These are phyloP conservation scores for Naumovozyma castellii DNA, from an alignment of 805 yeast genomes.

Conservation along the genomic window DNA sequence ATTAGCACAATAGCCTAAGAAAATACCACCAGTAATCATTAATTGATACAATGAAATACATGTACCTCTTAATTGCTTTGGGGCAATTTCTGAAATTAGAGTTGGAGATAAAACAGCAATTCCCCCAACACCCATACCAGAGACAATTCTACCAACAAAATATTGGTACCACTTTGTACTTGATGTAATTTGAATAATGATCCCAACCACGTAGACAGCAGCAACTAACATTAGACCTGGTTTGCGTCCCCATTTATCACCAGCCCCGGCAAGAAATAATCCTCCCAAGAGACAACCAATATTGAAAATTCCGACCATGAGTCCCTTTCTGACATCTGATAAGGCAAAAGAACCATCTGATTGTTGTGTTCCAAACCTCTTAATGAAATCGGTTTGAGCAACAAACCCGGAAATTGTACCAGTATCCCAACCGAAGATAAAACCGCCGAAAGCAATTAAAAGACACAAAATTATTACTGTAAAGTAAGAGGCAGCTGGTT, in stretches of 20 bases:
- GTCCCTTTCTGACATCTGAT: constrained; percentile 41
- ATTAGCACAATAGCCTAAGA: constrained; percentile 64
- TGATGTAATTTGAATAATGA: constrained; percentile 53
- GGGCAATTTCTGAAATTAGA: constrained; percentile 40
- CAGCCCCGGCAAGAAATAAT: constrained; percentile 46
- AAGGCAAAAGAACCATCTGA: constrained; percentile 34
- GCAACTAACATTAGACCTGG: constrained; percentile 51
- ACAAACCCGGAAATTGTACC: constrained; percentile 70
- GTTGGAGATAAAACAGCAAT: constrained; percentile 67
- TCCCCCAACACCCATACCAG: constrained; percentile 73
- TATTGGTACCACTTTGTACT: constrained; percentile 55
- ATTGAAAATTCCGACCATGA: constrained; percentile 50
- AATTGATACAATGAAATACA: constrained; percentile 62
- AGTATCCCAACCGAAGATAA: constrained; percentile 60
- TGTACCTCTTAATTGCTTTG: constrained; percentile 50
- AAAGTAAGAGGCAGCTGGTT: constrained; percentile 29
- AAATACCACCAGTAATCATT: constrained; percentile 62
- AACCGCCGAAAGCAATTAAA: constrained; percentile 30
- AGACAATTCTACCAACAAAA: constrained; percentile 54
- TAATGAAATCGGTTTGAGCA: constrained; percentile 47
- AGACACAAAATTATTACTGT: constrained; percentile 28
- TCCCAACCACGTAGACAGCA: constrained; percentile 58
- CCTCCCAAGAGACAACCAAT: constrained; percentile 74
- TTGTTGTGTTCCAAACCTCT: constrained; percentile 41
- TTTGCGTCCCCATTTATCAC: constrained; percentile 60